These are phyloP conservation scores for Kodamaea restingae DNA, from an alignment of 805 yeast genomes.

Conservation along the genomic window DNA sequence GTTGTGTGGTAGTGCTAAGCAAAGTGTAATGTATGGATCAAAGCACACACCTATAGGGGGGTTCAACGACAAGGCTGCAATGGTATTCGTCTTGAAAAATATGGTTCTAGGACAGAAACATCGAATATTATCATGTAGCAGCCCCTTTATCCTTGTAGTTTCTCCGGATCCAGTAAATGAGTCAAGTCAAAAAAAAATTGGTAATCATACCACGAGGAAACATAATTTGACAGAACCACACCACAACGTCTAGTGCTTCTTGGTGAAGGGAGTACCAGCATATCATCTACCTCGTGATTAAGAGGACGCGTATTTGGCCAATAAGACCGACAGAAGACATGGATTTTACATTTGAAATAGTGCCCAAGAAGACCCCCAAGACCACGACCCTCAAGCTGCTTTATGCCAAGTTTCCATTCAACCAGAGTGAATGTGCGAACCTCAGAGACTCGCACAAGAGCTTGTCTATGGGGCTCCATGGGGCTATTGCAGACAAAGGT, in stretches of 20 bases:
- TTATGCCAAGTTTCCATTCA: slow-evolving; percentile 15
- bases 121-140: no score
- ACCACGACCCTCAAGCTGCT: neutral
- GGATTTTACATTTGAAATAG: neutral
- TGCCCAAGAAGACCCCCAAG: neutral
- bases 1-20: no score
- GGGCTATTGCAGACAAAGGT: slow-evolving; percentile 5
- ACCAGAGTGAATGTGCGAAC: slow-evolving; percentile 7
- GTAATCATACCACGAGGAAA: neutral
- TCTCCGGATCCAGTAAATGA: no score
- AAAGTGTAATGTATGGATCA: no score
- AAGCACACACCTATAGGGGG: no score
- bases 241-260: neutral
- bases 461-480: slow-evolving; percentile 5
- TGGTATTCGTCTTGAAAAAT: no score
- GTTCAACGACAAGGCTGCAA: no score
- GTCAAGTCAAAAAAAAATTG: no score
- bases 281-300: neutral
- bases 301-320: no score
- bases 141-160: no score
- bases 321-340: no score
- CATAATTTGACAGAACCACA: neutral
- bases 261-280: neutral
- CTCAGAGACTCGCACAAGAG: slow-evolving; percentile 11
- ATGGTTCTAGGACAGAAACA: no score